These are phyloP conservation scores for Saccharomycopsis malanga DNA, from an alignment of 805 yeast species.

Conservation along the genomic window DNA sequence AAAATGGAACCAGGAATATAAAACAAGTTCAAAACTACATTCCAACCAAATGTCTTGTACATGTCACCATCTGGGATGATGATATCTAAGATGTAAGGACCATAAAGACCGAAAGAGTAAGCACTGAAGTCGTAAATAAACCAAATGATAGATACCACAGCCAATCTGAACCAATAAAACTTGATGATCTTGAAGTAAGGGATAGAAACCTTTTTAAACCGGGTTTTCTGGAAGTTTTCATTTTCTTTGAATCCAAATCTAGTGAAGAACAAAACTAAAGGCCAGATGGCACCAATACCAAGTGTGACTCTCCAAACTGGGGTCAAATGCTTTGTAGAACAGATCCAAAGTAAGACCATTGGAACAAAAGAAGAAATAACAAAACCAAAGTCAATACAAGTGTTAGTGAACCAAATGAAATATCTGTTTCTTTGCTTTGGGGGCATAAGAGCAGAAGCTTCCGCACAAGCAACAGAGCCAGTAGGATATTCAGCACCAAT, in stretches of 20 bases:
- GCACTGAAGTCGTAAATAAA: slow-evolving; percentile 83
- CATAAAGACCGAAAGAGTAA: slow-evolving; percentile 85
- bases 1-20: slow-evolving; percentile 85
- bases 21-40: slow-evolving; percentile 78
- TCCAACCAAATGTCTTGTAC: slow-evolving; percentile 85
- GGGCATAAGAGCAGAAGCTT: slow-evolving; percentile 72
- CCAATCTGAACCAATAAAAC: slow-evolving; percentile 77
- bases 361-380: slow-evolving; percentile 83
- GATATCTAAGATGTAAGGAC: slow-evolving; percentile 56
- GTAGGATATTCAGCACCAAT: slow-evolving; percentile 96
- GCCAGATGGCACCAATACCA: slow-evolving; percentile 88
- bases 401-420: slow-evolving; percentile 83
- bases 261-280: slow-evolving; percentile 66
- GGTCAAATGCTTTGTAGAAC: slow-evolving; percentile 58
- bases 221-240: slow-evolving; percentile 59
- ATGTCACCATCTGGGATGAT: slow-evolving; percentile 56
- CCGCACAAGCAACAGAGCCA: slow-evolving; percentile 90
- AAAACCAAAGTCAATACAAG: slow-evolving; percentile 82
- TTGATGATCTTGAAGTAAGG: slow-evolving; percentile 68
- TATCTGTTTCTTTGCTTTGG: slow-evolving; percentile 84
- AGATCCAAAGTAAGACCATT: slow-evolving; percentile 79
- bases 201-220: slow-evolving; percentile 54
- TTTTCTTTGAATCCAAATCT: slow-evolving; percentile 73
- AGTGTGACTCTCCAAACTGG: slow-evolving; percentile 89
- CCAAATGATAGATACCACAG: slow-evolving; percentile 74